Evolutionary conservation across 257 asterid species (phyloP).

Genomic region (Solanum commersonii): DNA sequence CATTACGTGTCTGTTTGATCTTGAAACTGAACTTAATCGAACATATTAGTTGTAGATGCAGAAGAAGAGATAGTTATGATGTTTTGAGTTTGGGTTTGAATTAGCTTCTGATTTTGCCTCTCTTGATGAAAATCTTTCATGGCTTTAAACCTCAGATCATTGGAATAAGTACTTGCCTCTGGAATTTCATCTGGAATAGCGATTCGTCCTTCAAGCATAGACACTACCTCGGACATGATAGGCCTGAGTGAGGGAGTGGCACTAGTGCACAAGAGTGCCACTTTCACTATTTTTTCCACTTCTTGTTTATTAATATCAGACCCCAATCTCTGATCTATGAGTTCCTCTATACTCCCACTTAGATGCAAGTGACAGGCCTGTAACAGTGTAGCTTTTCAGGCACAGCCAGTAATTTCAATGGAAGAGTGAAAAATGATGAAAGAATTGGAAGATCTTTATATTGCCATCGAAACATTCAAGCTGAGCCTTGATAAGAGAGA

Average conservation of each 20-base stretch:
- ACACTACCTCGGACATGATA: conserved; percentile 69
- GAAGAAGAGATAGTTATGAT: conserved; percentile 5
- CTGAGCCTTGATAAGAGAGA: not conserved
- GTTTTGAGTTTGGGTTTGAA: conserved; percentile 14
- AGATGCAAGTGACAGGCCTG: conserved; percentile 38
- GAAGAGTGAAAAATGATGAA: not conserved
- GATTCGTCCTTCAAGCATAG: conserved; percentile 66
- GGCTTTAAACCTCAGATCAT: conserved; percentile 70
- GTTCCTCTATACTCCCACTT: no score
- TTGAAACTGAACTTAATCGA: not conserved
- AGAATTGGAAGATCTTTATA: not conserved
- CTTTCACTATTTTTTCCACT: conserved; percentile 45
- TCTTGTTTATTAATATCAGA: conserved; percentile 32
- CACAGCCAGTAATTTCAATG: not conserved
- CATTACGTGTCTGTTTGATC: not conserved
- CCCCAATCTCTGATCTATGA: conserved; percentile 24
- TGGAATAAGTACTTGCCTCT: conserved; percentile 31
- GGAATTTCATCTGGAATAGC: conserved; percentile 38
- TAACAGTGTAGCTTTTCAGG: not conserved
- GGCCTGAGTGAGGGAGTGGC: conserved; percentile 74
- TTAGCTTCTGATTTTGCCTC: conserved; percentile 20
- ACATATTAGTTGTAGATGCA: conserved; percentile 12
- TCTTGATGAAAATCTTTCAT: conserved; percentile 61
- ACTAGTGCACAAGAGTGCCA: conserved; percentile 66
- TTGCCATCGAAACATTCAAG: not conserved